These are phyloP conservation scores for Microbotryum silenes-acaulis DNA, from an alignment of 1,284 basidiomycete genomes.

Conservation along the genomic window DNA sequence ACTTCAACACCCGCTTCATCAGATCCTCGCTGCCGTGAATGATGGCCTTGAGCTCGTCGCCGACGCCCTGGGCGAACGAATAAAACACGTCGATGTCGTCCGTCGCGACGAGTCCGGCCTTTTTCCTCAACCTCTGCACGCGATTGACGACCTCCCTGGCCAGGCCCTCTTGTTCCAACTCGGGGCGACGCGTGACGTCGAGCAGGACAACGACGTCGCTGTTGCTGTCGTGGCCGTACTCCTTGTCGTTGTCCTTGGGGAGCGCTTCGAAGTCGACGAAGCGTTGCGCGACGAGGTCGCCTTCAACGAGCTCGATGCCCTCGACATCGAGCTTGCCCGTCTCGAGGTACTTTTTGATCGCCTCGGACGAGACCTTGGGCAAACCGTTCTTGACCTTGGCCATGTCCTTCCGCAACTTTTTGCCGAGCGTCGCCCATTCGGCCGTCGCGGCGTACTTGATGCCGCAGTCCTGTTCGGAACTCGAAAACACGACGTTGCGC, in stretches of 20 bases:
- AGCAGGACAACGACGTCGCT: conserved; percentile 90
- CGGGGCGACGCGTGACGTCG: conserved; percentile 77
- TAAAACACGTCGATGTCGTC: conserved; percentile 92
- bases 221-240: conserved; percentile 78
- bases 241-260: conserved; percentile 44
- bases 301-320: conserved; percentile 79
- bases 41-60: conserved; percentile 57
- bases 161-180: conserved; percentile 79
- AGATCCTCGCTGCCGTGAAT: conserved; percentile 62
- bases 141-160: conserved; percentile 87
- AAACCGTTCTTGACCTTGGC: conserved; percentile 83
- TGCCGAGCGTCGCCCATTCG: conserved; percentile 91
- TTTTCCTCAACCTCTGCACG: conserved; percentile 92
- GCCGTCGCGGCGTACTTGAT: conserved; percentile 87
- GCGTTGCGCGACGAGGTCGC: conserved; percentile 83
- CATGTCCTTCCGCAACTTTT: conserved; percentile 89
- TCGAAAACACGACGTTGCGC: conserved; percentile 77
- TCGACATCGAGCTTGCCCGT: conserved; percentile 76
- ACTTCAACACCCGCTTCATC: conserved; percentile 69
- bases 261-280: conserved; percentile 71
- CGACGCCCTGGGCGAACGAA: conserved; percentile 48
- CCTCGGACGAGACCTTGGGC: conserved; percentile 69
- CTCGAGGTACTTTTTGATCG: conserved; percentile 68
- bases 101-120: conserved; percentile 86
- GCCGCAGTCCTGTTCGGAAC: conserved; percentile 76